These are phyloP conservation scores for Starmerella powellii DNA, from an alignment of 805 yeast genomes.

Conservation along the genomic window DNA sequence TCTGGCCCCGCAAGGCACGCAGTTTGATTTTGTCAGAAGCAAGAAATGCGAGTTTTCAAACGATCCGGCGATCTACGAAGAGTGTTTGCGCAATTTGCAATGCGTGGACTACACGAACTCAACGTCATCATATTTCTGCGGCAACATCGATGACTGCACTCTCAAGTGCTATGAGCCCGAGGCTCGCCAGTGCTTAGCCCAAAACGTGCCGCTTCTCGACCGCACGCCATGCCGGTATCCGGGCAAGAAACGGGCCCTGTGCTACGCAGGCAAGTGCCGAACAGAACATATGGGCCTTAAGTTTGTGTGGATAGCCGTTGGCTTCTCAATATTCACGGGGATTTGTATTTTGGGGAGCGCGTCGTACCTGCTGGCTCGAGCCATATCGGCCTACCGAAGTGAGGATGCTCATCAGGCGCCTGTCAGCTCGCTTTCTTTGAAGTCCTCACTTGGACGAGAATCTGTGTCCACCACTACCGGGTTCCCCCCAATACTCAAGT, in stretches of 20 bases:
- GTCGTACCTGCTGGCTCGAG: too few relatives aligned
- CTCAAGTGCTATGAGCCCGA: slow-evolving; percentile 3
- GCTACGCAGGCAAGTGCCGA: too few relatives aligned
- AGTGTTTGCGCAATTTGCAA: slow-evolving; percentile 8
- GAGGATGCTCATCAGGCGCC: too few relatives aligned
- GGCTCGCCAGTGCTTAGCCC: slow-evolving; percentile 1
- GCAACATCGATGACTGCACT: slow-evolving; percentile 1
- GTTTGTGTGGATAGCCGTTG: too few relatives aligned
- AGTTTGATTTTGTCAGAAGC: background rate
- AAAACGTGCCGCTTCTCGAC: background rate
- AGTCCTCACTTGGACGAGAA: too few relatives aligned
- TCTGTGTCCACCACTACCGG: too few relatives aligned
- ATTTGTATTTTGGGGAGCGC: too few relatives aligned
- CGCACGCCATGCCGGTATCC: slow-evolving; percentile 7
- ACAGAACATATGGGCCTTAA: too few relatives aligned
- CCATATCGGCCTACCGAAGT: too few relatives aligned
- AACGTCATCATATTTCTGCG: slow-evolving; percentile 2
- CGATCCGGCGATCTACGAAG: background rate
- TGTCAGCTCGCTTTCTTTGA: too few relatives aligned
- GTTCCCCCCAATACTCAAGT: too few relatives aligned
- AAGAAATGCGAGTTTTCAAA: background rate
- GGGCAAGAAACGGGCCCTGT: background rate
- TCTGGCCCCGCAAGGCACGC: slow-evolving; percentile 4
- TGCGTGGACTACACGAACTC: slow-evolving; percentile 5
- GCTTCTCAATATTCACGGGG: too few relatives aligned